Base-by-base conservation (phyloP, 805 yeast species). In the Zygosaccharomyces lentus region DNA sequence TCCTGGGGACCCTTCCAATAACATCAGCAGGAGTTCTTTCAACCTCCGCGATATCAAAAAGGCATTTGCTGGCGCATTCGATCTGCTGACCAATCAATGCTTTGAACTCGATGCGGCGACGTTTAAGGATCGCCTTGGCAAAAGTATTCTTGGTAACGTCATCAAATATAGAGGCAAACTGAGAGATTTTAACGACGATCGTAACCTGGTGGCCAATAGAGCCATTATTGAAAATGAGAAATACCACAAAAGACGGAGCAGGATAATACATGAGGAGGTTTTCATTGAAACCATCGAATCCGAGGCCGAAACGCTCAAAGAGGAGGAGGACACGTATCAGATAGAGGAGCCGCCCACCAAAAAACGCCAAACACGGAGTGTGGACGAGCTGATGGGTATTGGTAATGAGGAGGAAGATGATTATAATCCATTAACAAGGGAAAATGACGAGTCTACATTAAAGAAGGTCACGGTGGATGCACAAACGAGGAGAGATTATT, bases 51-150 rank as follows among this genome's bases (percentile, higher is more conserved):
- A 82, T 55, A 75, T 91, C 43, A 87, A 84, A 58, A 81, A 87
- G 55, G 85, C 96, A 1, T 90, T 91, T 69, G 82, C 83, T 13
- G 96, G 96, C 26, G 96, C 96, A 0, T 89, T 74, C 68, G 93
- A 86, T 57, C 61, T 88, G 41, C 67, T 89, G 31, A 77, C 81
- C 1, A 83, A 82, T 54, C 79, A 80, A 54, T 87, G 96, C 61
- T 87, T 82, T 62, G 85, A 80, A 38, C 68, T 88, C 65, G 76
- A 85, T 55, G 65, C 69, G 16, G 79, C 87, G 0, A 70, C 86
- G 0, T 84, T 82, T 57, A 83, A 78, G 57, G 76, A 77, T 41
- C 69, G 96, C 49, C 54, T 81, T 8, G 90, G 88, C 0, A 78
- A 78, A 62, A 83, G 88, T 52, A 81, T 88, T 8, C 66, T 88